These are phyloP conservation scores for Tetraselmis chui DNA, from an alignment of 139 green algal species.

Conservation along the genomic window DNA sequence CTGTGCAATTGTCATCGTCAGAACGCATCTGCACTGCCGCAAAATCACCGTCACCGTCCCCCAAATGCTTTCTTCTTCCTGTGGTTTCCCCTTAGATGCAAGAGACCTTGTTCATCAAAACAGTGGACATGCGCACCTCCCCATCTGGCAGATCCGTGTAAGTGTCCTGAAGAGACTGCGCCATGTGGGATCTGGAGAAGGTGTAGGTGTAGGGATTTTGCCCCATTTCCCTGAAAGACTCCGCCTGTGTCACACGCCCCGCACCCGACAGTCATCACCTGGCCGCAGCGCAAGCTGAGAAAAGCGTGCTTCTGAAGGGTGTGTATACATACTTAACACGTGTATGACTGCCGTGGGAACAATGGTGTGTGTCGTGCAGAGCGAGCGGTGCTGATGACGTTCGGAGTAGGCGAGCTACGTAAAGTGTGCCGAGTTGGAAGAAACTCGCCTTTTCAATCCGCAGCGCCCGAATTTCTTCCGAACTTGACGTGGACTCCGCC, in stretches of 20 bases:
- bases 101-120: neutral
- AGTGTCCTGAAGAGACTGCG: neutral
- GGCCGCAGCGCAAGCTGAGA: no score
- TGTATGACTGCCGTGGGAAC: no score
- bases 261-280: neutral
- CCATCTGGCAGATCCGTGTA: neutral
- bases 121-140: neutral
- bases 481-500: constrained; percentile 29
- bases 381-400: no score
- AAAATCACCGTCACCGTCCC: neutral
- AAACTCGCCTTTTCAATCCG: constrained; percentile 70
- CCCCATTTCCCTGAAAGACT: neutral
- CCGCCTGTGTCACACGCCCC: neutral
- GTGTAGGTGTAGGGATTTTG: neutral
- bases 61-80: neutral
- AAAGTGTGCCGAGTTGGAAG: no score
- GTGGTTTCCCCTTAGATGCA: neutral
- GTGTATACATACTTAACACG: no score
- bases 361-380: no score
- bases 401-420: no score
- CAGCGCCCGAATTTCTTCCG: constrained; percentile 62
- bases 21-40: no score
- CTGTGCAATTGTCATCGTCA: neutral
- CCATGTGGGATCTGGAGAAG: neutral
- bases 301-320: no score